A percentile compares a stretch with the other conserved stretches of the same genome.
These are phyloP conservation scores for Fragaria nilgerrensis DNA, from an alignment of 306 rosid species.

Conservation along the genomic window DNA sequence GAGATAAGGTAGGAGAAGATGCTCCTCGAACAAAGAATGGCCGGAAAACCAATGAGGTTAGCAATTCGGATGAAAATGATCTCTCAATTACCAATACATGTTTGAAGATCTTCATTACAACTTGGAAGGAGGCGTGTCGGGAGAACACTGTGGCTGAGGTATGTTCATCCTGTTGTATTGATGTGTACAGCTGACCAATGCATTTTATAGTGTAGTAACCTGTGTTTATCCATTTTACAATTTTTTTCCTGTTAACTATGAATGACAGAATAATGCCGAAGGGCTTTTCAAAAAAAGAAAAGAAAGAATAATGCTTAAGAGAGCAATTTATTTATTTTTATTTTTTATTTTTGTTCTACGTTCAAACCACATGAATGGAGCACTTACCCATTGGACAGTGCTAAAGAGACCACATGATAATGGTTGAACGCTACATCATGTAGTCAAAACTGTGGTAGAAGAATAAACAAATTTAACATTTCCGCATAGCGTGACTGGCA, in stretches of 20 bases:
- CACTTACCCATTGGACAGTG: background rate
- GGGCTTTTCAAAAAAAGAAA: background rate
- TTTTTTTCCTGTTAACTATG: background rate
- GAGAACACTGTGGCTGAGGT: slow-evolving; percentile 55
- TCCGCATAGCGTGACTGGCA: too few relatives aligned
- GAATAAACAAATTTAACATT: background rate
- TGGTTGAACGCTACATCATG: background rate
- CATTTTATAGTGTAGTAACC: background rate
- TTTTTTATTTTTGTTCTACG: background rate
- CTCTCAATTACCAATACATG: slow-evolving; percentile 38
- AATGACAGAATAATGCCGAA: background rate
- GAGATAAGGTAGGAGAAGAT: slow-evolving; percentile 13
- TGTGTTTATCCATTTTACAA: background rate
- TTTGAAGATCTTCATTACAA: slow-evolving; percentile 57
- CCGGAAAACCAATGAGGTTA: slow-evolving; percentile 16
- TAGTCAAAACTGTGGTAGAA: background rate
- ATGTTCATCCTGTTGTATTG: slow-evolving; percentile 17
- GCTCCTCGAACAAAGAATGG: slow-evolving; percentile 17
- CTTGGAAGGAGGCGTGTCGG: slow-evolving; percentile 80
- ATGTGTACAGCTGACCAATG: background rate
- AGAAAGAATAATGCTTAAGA: background rate
- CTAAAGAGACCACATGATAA: background rate
- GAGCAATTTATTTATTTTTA: background rate
- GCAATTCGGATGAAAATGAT: slow-evolving; percentile 11
- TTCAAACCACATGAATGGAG: background rate